These are phyloP conservation scores for Polyporus tsugae DNA, from an alignment of 1,284 basidiomycete species.

Conservation along the genomic window DNA sequence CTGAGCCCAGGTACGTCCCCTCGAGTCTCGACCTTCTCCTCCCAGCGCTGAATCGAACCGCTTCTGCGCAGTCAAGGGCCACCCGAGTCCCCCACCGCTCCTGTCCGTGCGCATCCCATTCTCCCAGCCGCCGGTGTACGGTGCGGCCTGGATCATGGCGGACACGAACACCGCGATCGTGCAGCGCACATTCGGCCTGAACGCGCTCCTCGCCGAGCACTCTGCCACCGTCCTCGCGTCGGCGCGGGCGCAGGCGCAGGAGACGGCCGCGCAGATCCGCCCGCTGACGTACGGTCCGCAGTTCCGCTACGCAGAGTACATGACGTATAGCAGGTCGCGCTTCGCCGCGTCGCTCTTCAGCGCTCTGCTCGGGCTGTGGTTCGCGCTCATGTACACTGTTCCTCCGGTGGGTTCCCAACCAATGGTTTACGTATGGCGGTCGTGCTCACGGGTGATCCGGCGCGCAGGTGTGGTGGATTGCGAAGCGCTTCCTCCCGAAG, in stretches of 20 bases:
- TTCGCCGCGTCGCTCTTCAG: constrained; percentile 50
- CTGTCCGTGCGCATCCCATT: constrained; percentile 59
- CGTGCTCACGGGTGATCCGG: constrained; percentile 7
- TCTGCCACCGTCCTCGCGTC: not conserved
- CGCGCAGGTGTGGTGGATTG: constrained; percentile 61
- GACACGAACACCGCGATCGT: constrained; percentile 72
- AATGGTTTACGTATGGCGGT: not conserved
- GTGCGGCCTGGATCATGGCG: constrained; percentile 71
- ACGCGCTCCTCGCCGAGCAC: constrained; percentile 48
- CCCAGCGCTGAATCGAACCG: not conserved
- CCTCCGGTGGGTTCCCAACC: constrained; percentile 48
- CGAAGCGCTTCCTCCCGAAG: constrained; percentile 57
- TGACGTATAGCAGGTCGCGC: constrained; percentile 48
- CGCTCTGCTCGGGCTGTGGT: constrained; percentile 41
- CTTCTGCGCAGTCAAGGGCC: constrained; percentile 49
- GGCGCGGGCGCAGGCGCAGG: not conserved
- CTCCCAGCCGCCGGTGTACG: constrained; percentile 55
- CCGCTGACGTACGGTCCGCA: constrained; percentile 62
- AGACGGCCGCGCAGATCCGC: constrained; percentile 33
- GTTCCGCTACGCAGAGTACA: constrained; percentile 82
- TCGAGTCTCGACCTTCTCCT: not conserved
- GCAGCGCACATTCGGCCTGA: constrained; percentile 82
- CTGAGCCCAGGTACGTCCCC: constrained; percentile 62
- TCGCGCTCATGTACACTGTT: constrained; percentile 17
- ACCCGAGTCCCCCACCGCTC: constrained; percentile 44